These are phyloP conservation scores for Aureobasidium sp. DNA, from an alignment of 2,329 filamentous ascomycete species.

Conservation along the genomic window DNA sequence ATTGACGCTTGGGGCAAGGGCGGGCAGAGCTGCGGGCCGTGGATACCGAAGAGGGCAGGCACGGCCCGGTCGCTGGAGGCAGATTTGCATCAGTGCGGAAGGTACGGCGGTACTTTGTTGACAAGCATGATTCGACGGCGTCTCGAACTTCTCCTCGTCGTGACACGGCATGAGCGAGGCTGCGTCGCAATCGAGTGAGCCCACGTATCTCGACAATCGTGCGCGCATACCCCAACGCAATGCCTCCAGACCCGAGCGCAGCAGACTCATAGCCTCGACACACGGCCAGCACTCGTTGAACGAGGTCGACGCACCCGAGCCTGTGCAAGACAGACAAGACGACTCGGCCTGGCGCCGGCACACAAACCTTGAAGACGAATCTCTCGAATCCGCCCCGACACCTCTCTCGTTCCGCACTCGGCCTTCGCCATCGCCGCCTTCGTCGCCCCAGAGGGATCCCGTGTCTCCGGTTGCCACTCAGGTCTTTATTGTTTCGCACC, in stretches of 20 bases:
- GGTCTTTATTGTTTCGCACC: constrained; percentile 63
- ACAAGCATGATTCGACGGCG: background rate
- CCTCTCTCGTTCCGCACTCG: constrained; percentile 10
- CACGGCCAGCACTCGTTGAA: background rate
- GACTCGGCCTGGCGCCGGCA: background rate
- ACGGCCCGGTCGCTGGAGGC: background rate
- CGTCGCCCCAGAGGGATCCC: background rate
- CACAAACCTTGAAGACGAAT: constrained; percentile 19
- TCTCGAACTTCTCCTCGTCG: background rate
- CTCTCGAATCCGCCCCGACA: constrained; percentile 41
- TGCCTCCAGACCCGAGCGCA: background rate
- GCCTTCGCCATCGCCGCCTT: constrained; percentile 9
- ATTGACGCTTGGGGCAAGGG: background rate
- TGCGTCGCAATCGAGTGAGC: background rate
- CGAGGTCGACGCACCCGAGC: constrained; percentile 16
- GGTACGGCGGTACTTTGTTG: background rate
- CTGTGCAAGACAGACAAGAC: constrained; percentile 11
- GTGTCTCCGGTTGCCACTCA: constrained; percentile 25
- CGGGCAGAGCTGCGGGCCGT: background rate
- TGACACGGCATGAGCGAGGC: background rate
- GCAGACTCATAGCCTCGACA: background rate
- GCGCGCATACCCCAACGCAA: background rate
- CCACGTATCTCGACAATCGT: background rate
- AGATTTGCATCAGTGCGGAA: background rate
- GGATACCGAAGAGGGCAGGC: background rate